Evolutionary conservation across 1,284 basidiomycete species (phyloP), one percentile per base, ranked within the genome.

Genomic region (Ustilago shanxiensis): DNA sequence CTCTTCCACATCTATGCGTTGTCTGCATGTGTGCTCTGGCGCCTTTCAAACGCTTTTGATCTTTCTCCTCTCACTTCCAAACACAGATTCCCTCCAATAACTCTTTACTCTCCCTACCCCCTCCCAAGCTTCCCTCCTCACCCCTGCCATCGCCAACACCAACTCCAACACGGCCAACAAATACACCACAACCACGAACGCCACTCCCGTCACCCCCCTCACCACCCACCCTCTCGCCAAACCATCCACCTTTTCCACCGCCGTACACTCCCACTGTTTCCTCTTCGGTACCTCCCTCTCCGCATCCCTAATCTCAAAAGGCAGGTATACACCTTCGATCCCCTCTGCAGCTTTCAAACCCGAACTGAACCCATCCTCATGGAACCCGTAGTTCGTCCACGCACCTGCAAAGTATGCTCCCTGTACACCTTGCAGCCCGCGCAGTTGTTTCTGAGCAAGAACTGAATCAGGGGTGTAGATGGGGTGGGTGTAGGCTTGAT

Each of bases 331-430:
- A 37, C 77, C 80, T 41, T 57, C 54, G 37, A 88, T 86, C 5
- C 82, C 81, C 6, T 70, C 68, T 11, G 77, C 64, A 7, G 86
- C 87, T 3, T 80, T 79, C 56, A 88, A 75, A 0, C 87, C 87
- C 0, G 85, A 90, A 0, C 91, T 89, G 86, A 93, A 93, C 3
- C 92, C 93, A 80, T 94, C 93, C 86, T 93, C 92, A 86, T 94
- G 92, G 87, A 93, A 85, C 8, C 86, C 93, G 79, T 93, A 93
- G 61, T 90, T 90, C 51, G 91, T 89, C 89, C 92, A 94, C 7
- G 93, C 93, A n/a, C 92, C 92, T 1, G 90, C 91, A 82, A 90
- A 94, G 18, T 90, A 89, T 64, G 93, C 89, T 1, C 90, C 89
- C 1, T 63, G 26, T 22, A 83, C 88, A 78, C 90, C 90, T 86